These are phyloP conservation scores for Cryphonectria carpinicola DNA, from an alignment of 2,329 filamentous ascomycete species.

Conservation along the genomic window DNA sequence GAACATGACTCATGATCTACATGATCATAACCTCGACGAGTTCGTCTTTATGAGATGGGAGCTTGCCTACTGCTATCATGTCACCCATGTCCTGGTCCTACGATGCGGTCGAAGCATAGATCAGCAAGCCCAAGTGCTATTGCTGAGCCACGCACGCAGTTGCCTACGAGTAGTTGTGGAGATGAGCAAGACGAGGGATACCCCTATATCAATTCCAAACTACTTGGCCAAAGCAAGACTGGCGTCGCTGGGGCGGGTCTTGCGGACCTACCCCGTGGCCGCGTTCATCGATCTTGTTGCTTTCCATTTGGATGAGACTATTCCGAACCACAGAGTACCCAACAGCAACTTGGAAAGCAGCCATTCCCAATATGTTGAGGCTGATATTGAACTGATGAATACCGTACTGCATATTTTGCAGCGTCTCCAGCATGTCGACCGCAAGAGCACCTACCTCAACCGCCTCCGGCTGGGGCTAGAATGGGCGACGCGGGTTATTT, in stretches of 20 bases:
- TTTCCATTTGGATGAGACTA: neutral
- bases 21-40: neutral
- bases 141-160: neutral
- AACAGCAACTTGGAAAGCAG: neutral
- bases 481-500: neutral
- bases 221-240: neutral
- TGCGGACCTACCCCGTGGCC: neutral
- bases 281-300: neutral
- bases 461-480: neutral
- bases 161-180: neutral
- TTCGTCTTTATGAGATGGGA: neutral
- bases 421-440: neutral
- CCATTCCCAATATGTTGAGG: neutral
- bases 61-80: neutral
- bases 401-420: neutral
- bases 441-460: slow-evolving; percentile 1
- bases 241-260: neutral
- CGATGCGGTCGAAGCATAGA: neutral
- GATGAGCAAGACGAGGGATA: neutral
- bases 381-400: neutral
- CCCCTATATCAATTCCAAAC: neutral
- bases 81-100: neutral
- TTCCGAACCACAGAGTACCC: neutral
- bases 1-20: neutral
- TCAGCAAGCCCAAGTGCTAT: neutral